phyloP scores from a whole-genome alignment of 2,329 filamentous ascomycete species.

The Alternaria sp. region DNA sequence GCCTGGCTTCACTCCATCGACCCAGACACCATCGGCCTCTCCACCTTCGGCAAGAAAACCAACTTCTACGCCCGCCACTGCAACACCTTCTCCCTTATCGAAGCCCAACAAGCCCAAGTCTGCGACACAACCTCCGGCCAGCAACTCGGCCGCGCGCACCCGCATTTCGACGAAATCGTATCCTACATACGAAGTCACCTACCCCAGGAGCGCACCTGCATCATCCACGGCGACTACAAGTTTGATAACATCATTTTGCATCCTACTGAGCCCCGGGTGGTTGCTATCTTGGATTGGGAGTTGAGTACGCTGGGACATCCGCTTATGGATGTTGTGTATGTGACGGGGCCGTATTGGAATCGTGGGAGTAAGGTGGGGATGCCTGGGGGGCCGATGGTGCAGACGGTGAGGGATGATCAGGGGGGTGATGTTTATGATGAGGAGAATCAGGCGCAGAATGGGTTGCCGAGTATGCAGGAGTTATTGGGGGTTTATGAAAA shows the following conservation, averaged over 20 bases:
- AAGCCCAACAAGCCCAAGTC: constrained; percentile 74
- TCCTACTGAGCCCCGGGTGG: constrained; percentile 81
- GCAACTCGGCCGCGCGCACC: constrained; percentile 73
- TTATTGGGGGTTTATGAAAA: constrained; percentile 69
- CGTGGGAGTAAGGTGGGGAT: constrained; percentile 39
- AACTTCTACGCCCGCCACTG: constrained; percentile 89
- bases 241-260: constrained; percentile 72
- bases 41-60: constrained; percentile 70
- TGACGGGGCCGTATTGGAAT: constrained; percentile 61
- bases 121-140: constrained; percentile 72
- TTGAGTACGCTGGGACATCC: constrained; percentile 96
- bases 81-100: constrained; percentile 79
- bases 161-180: constrained; percentile 80
- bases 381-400: constrained; percentile 42
- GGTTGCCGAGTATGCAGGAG: constrained; percentile 66
- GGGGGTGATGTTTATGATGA: constrained; percentile 46
- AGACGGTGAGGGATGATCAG: constrained; percentile 39
- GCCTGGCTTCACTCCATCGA: constrained; percentile 82
- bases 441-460: constrained; percentile 58
- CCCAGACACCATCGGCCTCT: constrained; percentile 69
- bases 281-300: constrained; percentile 96
- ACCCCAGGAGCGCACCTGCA: constrained; percentile 76
- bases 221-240: constrained; percentile 96
- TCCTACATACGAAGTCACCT: constrained; percentile 70
- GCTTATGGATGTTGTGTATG: constrained; percentile 84